phyloP scores from a whole-genome alignment of 257 asterid genomes.

The Voacanga thouarsii region DNA sequence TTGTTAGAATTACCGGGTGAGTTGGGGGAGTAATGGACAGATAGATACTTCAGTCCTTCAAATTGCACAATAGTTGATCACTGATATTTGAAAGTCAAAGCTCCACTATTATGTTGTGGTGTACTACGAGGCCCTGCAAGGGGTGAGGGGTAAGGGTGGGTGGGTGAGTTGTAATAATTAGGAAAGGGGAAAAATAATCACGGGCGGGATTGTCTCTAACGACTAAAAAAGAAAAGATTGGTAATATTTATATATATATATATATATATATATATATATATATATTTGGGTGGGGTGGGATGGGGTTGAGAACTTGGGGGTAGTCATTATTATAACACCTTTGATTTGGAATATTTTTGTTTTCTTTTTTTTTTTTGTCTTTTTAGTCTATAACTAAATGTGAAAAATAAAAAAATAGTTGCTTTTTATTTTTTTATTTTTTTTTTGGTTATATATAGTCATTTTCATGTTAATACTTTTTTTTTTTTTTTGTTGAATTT shows the following conservation, averaged over 20 bases:
- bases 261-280: no score
- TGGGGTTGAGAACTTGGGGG: background rate
- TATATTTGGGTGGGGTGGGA: no score
- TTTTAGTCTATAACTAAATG: background rate
- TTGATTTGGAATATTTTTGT: background rate
- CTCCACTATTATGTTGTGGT: slow-evolving; percentile 9
- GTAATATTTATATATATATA: no score
- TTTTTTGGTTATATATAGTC: no score
- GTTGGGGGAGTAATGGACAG: slow-evolving; percentile 4
- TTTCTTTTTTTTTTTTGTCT: background rate
- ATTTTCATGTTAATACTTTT: no score
- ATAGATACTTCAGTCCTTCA: background rate
- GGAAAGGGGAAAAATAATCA: slow-evolving; percentile 13
- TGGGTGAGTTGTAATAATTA: background rate
- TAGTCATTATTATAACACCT: background rate
- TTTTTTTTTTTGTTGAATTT: no score
- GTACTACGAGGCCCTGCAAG: background rate
- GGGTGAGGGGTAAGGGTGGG: background rate
- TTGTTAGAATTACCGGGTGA: slow-evolving; percentile 10
- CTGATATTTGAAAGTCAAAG: slow-evolving; percentile 18
- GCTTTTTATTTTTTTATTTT: no score
- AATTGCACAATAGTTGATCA: background rate
- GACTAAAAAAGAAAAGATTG: background rate
- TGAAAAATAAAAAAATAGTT: no score
- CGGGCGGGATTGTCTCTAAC: slow-evolving; percentile 16